Percentiles rank a stretch among this genome's conserved stretches.
phyloP scores from a whole-genome alignment of 2,329 filamentous ascomycete species.

The Aureobasidium uvarum region DNA sequence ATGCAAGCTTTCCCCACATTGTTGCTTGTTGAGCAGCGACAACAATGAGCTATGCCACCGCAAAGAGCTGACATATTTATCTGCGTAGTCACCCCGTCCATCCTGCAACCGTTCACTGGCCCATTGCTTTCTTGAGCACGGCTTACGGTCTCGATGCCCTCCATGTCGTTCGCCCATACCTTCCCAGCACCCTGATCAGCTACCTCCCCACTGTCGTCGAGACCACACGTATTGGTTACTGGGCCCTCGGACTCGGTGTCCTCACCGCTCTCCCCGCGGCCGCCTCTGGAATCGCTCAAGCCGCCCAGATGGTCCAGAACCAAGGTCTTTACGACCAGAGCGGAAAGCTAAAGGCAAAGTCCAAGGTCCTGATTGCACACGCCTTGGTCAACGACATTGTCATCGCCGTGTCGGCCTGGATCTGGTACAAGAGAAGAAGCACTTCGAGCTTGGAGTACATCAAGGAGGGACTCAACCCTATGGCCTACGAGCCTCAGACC shows the following conservation, averaged over 20 bases:
- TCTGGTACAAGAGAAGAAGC: constrained; percentile 46
- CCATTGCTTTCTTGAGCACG: constrained; percentile 47
- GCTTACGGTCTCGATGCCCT: constrained; percentile 46
- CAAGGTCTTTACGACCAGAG: constrained; percentile 44
- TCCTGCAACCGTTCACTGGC: constrained; percentile 45
- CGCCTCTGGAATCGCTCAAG: constrained; percentile 40
- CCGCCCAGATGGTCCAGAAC: constrained; percentile 44
- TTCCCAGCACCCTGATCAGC: constrained; percentile 36
- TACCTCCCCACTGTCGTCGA: constrained; percentile 39
- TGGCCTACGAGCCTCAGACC: constrained; percentile 39
- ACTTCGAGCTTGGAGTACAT: constrained; percentile 32
- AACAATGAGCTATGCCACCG: background rate
- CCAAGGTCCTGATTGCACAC: constrained; percentile 45
- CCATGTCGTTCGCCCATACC: constrained; percentile 38
- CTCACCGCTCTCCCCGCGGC: constrained; percentile 39
- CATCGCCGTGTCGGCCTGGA: constrained; percentile 42
- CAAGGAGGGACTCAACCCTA: constrained; percentile 32
- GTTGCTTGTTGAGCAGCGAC: background rate
- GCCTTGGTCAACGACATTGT: constrained; percentile 46
- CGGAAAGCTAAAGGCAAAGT: constrained; percentile 42
- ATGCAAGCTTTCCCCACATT: constrained; percentile 12
- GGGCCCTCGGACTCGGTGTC: constrained; percentile 45
- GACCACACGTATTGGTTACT: constrained; percentile 46
- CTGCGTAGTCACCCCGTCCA: constrained; percentile 45
- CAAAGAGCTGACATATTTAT: constrained; percentile 17